phyloP scores from a whole-genome alignment of 2,329 filamentous ascomycete species.

The Fusarium anguioides region DNA sequence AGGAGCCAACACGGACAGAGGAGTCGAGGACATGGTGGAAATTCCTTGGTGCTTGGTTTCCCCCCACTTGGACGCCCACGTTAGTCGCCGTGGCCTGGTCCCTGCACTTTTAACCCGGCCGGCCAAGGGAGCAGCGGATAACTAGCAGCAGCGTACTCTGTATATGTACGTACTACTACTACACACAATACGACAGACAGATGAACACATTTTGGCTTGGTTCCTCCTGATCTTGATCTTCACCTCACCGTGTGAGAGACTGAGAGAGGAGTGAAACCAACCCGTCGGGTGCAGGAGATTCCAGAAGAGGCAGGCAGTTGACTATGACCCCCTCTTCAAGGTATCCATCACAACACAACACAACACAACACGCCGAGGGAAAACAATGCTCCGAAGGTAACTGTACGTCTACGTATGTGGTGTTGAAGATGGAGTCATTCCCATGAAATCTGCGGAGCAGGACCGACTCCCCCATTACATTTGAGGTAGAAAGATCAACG shows the following conservation, averaged over 20 bases:
- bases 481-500: conserved; percentile 7
- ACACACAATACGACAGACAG: conserved; percentile 10
- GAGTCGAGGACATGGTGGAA: background rate
- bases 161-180: too few species aligned
- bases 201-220: conserved; percentile 33
- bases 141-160: conserved; percentile 6
- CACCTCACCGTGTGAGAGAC: conserved; percentile 7
- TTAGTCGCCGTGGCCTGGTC: conserved; percentile 26
- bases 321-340: background rate
- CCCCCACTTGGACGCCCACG: conserved; percentile 16
- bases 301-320: conserved; percentile 21
- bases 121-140: conserved; percentile 24
- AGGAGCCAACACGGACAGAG: conserved; percentile 3
- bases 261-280: conserved; percentile 27
- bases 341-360: too few species aligned
- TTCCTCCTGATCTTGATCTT: conserved; percentile 22
- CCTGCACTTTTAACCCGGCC: conserved; percentile 34
- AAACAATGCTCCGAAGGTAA: background rate
- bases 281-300: conserved; percentile 25
- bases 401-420: conserved; percentile 8
- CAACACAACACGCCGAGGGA: too few species aligned
- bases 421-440: conserved; percentile 30
- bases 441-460: conserved; percentile 18
- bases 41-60: background rate
- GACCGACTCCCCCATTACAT: conserved; percentile 7